phyloP scores from a whole-genome alignment of 495 filamentous ascomycete genomes.

The Usnea hakonensis region DNA sequence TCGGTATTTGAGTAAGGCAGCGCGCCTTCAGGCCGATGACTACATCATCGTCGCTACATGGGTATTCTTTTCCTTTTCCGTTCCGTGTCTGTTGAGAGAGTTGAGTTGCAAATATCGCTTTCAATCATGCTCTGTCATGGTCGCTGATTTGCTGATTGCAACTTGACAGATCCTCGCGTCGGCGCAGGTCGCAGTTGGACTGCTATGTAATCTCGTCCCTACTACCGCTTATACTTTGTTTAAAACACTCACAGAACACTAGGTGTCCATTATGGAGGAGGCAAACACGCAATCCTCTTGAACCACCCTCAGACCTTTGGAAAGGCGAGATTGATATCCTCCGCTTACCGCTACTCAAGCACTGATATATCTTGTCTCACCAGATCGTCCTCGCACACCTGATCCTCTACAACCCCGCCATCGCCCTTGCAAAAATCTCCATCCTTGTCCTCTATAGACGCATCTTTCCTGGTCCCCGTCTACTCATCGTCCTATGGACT shows the following conservation, averaged over 20 bases:
- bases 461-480: constrained; percentile 30
- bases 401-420: constrained; percentile 55
- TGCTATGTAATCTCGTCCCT: background rate
- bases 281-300: background rate
- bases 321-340: background rate
- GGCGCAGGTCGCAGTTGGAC: background rate
- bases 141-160: background rate
- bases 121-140: background rate
- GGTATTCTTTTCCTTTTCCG: background rate
- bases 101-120: background rate
- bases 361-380: background rate
- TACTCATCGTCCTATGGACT: constrained; percentile 31
- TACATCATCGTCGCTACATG: background rate
- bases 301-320: constrained; percentile 2
- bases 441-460: constrained; percentile 46
- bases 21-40: background rate
- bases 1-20: background rate
- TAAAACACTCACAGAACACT: background rate
- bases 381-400: constrained; percentile 39
- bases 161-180: background rate
- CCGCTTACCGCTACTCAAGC: background rate
- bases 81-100: too few relatives aligned
- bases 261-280: constrained; percentile 8
- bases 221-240: background rate
- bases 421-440: constrained; percentile 52